Evolutionary conservation across 1,284 basidiomycete species (phyloP), one percentile per base, ranked within the genome.

Genomic region (Ganoderma sinense): DNA sequence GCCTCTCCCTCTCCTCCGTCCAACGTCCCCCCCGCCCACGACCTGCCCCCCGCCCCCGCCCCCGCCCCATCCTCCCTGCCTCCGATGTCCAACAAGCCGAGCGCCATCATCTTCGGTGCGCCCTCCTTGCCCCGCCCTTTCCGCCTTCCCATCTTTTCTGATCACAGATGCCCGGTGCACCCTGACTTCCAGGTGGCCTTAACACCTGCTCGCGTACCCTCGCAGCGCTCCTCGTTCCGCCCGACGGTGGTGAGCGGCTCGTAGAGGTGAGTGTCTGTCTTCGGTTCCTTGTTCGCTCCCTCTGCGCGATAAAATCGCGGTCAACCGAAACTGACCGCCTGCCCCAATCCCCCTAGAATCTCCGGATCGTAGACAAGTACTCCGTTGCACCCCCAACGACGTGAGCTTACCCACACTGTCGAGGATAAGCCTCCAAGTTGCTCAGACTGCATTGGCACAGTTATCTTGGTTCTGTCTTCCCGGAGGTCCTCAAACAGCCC

Each of bases 351-450:
- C 56, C 62, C 43, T 77, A 94, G 93, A 85, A 89, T 78, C 82
- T 94, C 23, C 88, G 92, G 64, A 91, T 95, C 74, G 94, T 95
- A 58, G 95, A 97, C 82, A 94, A 95, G 79, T 96, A 90, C 80
- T 94, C 93, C 29, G 93, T 97, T 48, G 77, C 83, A 18, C 95
- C 95, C 6, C 87, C 95, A n/a, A 96, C 95, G 65, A 96, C 94
- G 91, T 96, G 79, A 76, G 13, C 11, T 60, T n/a, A 14, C 40
- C 1, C 4, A 20, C 39, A 26, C 7, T 43, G 40, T 26, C 8
- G 39, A n/a, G 7, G n/a, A 29, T 26, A 56, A 20, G 23, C 23
- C 11, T 43, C 33, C 56, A 69, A 51, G 64, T 36, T 43, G 65
- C 71, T 70, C 55, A 65, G 66, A 59, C 62, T 45, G 39, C 41